Base-by-base conservation (phyloP, 768 basidiomycete genomes). In the Lactifluus subvellereus region DNA sequence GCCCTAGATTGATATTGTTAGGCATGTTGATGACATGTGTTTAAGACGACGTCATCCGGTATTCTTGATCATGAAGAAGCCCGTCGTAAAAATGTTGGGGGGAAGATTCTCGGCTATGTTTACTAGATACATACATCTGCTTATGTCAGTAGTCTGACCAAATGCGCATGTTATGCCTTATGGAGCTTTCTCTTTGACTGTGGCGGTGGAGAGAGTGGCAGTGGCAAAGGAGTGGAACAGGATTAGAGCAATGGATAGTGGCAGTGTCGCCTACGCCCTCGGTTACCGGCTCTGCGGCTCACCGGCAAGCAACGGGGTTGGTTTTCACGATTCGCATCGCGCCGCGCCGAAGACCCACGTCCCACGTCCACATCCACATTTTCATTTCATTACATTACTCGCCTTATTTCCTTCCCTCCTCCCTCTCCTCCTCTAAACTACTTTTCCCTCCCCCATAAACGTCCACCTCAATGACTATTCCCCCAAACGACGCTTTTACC, bases 51-150 rank as follows among this genome's bases (percentile, higher is more conserved):
- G 54, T 96, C 94, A 20, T 93, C 94, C 18, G 97, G 97, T 67
- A 99, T 98, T 76, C 83, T 98, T 74, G 97, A 98, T 79, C 97
- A 99, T 75, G 94, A 97, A 76, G 96, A 98, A 82, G 96, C 96
- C 51, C 87, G 96, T 79, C 88, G 94, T 72, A 98, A 98, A 82
- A 94, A 96, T 78, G 87, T 97, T 63, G 95, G 94, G 77, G 95
- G 95, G 64, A 97, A 97, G 80, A 82, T 97, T 65, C 79, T 95
- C 56, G 92, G 93, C 66, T 96, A 93, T 75, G 89, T 92, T 65
- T 94, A 95, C 78, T 94, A 90, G 79, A 70, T 61, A 62, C 35
- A 9, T 47, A 4, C 3, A 9, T 14, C 13, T 40, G 40, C 10
- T 37, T 37, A 37, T 37, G 35, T 37, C 35, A 37, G 7, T 37